A percentile compares a stretch with the other conserved stretches of the same genome.
Evolutionary conservation across 257 asterid genomes (phyloP).

Genomic region (Scutellaria galericulata): DNA sequence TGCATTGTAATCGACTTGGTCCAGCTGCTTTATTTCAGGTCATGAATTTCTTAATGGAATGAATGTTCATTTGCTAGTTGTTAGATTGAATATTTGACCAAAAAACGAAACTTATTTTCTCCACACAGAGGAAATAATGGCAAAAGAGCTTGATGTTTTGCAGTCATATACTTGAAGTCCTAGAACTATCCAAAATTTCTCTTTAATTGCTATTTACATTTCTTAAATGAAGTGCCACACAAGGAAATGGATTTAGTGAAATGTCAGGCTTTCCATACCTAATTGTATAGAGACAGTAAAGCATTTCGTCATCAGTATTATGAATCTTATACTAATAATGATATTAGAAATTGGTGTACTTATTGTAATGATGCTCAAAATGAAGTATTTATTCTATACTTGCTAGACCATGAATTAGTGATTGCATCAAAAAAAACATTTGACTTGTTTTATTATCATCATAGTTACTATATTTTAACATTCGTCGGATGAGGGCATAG

Average conservation of each 20-base stretch:
- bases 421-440: neutral
- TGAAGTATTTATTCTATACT: neutral
- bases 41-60: constrained; percentile 25
- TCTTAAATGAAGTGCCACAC: constrained; percentile 17
- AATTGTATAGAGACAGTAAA: neutral
- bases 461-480: neutral
- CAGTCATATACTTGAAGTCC: neutral
- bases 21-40: constrained; percentile 87
- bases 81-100: neutral
- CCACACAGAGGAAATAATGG: constrained; percentile 12
- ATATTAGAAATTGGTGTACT: neutral
- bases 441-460: neutral
- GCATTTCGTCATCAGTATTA: neutral
- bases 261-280: neutral
- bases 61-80: constrained; percentile 10
- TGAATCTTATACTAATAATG: neutral
- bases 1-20: constrained; percentile 86
- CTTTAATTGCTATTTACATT: neutral
- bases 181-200: constrained; percentile 2
- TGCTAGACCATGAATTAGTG: neutral
- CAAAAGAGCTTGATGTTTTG: constrained; percentile 3
- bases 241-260: constrained; percentile 2
- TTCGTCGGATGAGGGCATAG: neutral
- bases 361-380: neutral
- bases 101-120: neutral